Conservation (phyloP, 2,329 filamentous ascomycete genomes). For the Periconia digitata region DNA sequence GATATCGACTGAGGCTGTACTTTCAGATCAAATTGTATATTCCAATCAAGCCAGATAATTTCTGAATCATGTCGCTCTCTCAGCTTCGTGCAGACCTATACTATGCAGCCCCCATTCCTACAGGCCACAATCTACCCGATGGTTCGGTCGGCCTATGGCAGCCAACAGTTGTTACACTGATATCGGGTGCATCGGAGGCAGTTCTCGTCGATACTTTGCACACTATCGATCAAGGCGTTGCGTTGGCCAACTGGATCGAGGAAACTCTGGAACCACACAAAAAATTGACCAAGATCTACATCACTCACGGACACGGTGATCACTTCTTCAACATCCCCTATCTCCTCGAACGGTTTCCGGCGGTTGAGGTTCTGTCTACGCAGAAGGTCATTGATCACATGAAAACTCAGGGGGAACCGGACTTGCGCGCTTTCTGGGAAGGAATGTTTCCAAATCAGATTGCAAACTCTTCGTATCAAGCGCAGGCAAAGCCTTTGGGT, state of each 20-base stretch:
- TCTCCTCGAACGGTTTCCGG: constrained; percentile 35
- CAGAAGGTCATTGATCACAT: constrained; percentile 19
- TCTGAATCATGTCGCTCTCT: not conserved
- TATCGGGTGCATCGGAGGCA: constrained; percentile 30
- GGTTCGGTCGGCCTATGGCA: not conserved
- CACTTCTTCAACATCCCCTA: constrained; percentile 43
- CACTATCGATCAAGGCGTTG: constrained; percentile 32
- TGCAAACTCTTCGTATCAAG: constrained; percentile 12
- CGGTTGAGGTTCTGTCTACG: constrained; percentile 24
- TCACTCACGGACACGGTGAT: constrained; percentile 49
- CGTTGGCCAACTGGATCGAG: constrained; percentile 41
- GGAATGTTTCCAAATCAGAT: constrained; percentile 20
- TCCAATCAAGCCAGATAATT: not conserved
- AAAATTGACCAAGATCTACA: constrained; percentile 41
- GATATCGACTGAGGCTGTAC: not conserved
- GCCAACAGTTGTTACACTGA: constrained; percentile 23
- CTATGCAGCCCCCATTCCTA: constrained; percentile 3
- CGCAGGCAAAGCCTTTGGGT: not conserved
- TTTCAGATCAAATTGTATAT: not conserved
- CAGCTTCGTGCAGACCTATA: constrained; percentile 3
- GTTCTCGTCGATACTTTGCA: constrained; percentile 44
- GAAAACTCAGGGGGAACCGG: constrained; percentile 16
- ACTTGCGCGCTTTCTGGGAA: constrained; percentile 16
- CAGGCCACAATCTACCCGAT: constrained; percentile 1
- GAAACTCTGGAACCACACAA: constrained; percentile 20